Conservation (phyloP, 805 yeast genomes). For the Wickerhamomyces pijperi region DNA sequence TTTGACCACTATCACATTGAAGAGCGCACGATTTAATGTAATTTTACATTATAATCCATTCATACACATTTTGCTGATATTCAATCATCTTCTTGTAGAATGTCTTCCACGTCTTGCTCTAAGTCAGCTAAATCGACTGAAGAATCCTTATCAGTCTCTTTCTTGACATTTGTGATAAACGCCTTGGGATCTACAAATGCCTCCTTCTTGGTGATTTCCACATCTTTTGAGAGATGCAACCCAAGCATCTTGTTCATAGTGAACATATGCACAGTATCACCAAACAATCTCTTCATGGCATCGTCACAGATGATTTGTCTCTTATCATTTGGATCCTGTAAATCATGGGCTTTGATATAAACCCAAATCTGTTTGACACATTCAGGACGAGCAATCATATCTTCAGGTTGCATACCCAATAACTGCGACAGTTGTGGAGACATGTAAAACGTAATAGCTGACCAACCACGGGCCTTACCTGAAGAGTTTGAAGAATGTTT, state of each 20-base stretch:
- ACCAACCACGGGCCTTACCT: neutral
- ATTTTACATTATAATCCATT: too few relatives aligned
- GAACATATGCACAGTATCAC: slow-evolving; percentile 47
- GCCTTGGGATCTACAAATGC: too few relatives aligned
- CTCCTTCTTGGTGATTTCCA: slow-evolving; percentile 6
- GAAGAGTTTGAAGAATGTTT: too few relatives aligned
- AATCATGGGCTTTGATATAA: slow-evolving; percentile 47
- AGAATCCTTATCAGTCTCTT: too few relatives aligned
- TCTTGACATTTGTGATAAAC: too few relatives aligned
- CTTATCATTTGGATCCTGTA: slow-evolving; percentile 60
- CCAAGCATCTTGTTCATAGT: slow-evolving; percentile 43
- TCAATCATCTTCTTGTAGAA: neutral
- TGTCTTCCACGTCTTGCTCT: neutral
- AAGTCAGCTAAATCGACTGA: too few relatives aligned
- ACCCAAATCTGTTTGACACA: slow-evolving; percentile 63
- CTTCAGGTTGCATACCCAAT: neutral
- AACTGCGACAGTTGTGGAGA: neutral
- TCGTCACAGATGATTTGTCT: slow-evolving; percentile 59
- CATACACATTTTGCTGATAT: too few relatives aligned
- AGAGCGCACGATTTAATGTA: too few relatives aligned
- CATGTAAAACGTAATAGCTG: neutral
- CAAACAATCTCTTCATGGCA: slow-evolving; percentile 44
- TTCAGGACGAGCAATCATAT: slow-evolving; percentile 49
- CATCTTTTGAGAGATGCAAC: slow-evolving; percentile 34
- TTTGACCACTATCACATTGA: too few relatives aligned